Evolutionary conservation across 2,329 filamentous ascomycete genomes (phyloP).

Genomic region (Tolypocladium cylindrosporum): DNA sequence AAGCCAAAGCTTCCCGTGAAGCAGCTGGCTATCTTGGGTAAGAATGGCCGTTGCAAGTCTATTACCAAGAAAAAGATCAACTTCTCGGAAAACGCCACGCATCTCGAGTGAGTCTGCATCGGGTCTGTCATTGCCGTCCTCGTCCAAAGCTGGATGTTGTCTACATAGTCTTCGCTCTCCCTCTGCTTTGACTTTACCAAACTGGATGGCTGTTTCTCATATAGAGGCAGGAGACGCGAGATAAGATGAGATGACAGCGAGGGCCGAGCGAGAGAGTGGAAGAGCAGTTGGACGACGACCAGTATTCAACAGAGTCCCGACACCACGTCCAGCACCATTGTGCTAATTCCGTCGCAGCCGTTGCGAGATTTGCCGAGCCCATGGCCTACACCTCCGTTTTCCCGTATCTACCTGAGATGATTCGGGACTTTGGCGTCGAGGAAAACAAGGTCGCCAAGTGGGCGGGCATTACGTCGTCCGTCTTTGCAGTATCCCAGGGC

Average conservation of each 20-base stretch:
- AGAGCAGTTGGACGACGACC: background rate
- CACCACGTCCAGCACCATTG: background rate
- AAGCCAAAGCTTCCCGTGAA: conserved; percentile 60
- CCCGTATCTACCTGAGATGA: conserved; percentile 70
- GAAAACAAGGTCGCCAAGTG: conserved; percentile 67
- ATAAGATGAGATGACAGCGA: background rate
- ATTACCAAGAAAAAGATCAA: background rate
- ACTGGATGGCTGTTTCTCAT: background rate
- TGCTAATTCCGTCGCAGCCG: conserved; percentile 36
- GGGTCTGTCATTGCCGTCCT: background rate
- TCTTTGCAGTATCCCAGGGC: conserved; percentile 65
- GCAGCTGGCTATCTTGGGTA: conserved; percentile 72
- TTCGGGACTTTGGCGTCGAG: conserved; percentile 64
- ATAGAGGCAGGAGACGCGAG: background rate
- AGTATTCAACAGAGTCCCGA: background rate
- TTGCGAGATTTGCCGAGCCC: conserved; percentile 72
- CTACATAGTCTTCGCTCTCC: background rate
- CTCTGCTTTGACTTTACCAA: background rate
- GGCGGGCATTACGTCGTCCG: conserved; percentile 64
- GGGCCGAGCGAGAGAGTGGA: background rate
- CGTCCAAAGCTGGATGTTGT: background rate
- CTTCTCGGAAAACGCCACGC: background rate
- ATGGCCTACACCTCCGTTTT: conserved; percentile 62
- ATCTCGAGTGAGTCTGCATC: background rate
- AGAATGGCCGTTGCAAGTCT: conserved; percentile 14